phyloP scores from a whole-genome alignment of 148 eudicot genomes.

The Nepenthes gracilis region DNA sequence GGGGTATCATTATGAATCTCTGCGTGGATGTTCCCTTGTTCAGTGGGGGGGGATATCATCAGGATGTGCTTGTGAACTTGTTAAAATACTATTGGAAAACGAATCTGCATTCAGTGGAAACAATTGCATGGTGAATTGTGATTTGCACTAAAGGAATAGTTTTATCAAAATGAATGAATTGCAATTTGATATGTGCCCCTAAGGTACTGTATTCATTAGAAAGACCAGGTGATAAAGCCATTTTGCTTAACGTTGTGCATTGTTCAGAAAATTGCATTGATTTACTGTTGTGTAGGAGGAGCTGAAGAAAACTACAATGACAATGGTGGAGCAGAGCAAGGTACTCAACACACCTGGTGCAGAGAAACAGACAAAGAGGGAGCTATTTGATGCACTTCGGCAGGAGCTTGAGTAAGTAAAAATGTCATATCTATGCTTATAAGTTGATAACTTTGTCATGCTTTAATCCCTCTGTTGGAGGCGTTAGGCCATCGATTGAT shows the following conservation, averaged over 20 bases:
- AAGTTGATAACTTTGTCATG: conserved; percentile 5
- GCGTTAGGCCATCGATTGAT: background rate
- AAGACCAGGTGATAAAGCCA: too few relatives aligned
- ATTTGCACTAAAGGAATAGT: too few relatives aligned
- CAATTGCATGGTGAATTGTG: too few relatives aligned
- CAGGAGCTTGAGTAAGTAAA: conserved; percentile 91
- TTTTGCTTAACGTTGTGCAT: background rate
- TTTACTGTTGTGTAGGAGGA: conserved; percentile 46
- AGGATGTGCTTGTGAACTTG: too few relatives aligned
- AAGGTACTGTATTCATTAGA: too few relatives aligned
- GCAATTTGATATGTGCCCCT: too few relatives aligned
- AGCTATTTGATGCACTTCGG: conserved; percentile 91
- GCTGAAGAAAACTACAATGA: conserved; percentile 77
- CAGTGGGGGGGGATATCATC: background rate
- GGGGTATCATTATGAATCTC: background rate
- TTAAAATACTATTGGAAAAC: too few relatives aligned
- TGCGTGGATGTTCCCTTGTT: background rate
- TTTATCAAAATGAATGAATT: too few relatives aligned
- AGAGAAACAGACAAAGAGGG: conserved; percentile 96
- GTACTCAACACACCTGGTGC: conserved; percentile 96
- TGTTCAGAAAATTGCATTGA: too few relatives aligned
- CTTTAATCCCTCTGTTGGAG: background rate
- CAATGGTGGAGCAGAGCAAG: conserved; percentile 97
- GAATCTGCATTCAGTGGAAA: too few relatives aligned
- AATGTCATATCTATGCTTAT: conserved; percentile 12